phyloP scores from a whole-genome alignment of 345 rosid genomes.

The Aethionema arabicum region DNA sequence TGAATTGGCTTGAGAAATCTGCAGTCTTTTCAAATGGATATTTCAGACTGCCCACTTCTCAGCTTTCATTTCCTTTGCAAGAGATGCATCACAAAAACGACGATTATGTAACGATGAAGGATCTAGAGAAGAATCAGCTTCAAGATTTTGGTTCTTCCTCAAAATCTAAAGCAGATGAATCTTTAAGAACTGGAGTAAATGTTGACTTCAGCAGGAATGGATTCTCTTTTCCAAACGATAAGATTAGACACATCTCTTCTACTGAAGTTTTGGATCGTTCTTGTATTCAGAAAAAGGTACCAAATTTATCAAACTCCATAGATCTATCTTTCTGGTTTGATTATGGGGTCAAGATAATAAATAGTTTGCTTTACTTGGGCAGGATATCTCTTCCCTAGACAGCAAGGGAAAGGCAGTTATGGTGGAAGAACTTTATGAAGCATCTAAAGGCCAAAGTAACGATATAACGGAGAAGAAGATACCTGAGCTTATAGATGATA shows the following conservation, averaged over 20 bases:
- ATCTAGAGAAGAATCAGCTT: constrained; percentile 33
- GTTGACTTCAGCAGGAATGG: constrained; percentile 35
- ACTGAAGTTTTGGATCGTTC: constrained; percentile 41
- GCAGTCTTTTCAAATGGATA: constrained; percentile 34
- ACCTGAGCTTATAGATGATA: constrained; percentile 71
- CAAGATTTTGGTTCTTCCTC: constrained; percentile 36
- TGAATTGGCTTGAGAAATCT: constrained; percentile 47
- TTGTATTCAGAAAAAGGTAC: constrained; percentile 47
- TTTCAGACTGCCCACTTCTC: constrained; percentile 32
- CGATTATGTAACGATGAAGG: constrained; percentile 37
- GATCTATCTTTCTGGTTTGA: not conserved
- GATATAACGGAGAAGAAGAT: constrained; percentile 40
- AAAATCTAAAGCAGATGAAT: constrained; percentile 34
- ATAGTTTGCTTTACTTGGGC: constrained; percentile 24
- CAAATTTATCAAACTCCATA: constrained; percentile 15
- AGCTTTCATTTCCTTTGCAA: constrained; percentile 36
- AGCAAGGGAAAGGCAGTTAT: constrained; percentile 38
- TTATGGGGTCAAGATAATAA: not conserved
- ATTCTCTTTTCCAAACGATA: constrained; percentile 37
- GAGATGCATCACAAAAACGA: constrained; percentile 26
- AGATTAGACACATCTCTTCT: constrained; percentile 35
- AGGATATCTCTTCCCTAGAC: constrained; percentile 46
- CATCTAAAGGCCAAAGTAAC: constrained; percentile 36
- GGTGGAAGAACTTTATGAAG: constrained; percentile 37
- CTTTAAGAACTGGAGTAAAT: constrained; percentile 30